These are phyloP conservation scores for Trametes cubensis DNA, from an alignment of 768 basidiomycete genomes.

Conservation along the genomic window DNA sequence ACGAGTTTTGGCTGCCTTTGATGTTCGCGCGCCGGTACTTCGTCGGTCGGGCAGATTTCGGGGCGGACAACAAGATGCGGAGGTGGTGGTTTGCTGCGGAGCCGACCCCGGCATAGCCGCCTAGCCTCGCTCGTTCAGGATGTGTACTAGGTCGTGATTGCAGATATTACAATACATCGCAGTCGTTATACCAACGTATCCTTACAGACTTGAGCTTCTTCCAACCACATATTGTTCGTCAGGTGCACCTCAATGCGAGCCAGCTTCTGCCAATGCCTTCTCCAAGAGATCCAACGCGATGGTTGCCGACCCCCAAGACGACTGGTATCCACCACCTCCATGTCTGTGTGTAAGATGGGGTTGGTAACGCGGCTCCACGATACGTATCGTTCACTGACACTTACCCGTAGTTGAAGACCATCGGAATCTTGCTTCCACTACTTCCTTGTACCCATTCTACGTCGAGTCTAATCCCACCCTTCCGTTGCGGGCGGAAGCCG, in stretches of 20 bases:
- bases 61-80: slow-evolving; percentile 28
- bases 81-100: slow-evolving; percentile 41
- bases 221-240: too few relatives aligned
- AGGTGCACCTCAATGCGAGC: too few relatives aligned
- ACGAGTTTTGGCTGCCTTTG: slow-evolving; percentile 69
- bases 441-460: slow-evolving; percentile 42
- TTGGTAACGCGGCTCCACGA: too few relatives aligned
- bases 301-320: slow-evolving; percentile 66
- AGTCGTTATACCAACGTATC: not conserved
- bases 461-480: slow-evolving; percentile 68
- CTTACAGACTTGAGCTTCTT: too few relatives aligned
- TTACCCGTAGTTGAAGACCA: slow-evolving; percentile 70
- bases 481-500: slow-evolving; percentile 68
- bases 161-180: not conserved
- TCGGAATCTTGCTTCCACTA: slow-evolving; percentile 42
- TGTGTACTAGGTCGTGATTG: not conserved
- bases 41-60: slow-evolving; percentile 53
- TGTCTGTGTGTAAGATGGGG: slow-evolving; percentile 43
- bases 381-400: slow-evolving; percentile 20
- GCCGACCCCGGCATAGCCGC: not conserved
- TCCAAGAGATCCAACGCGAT: slow-evolving; percentile 52
- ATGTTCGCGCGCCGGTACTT: slow-evolving; percentile 49
- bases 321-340: slow-evolving; percentile 63
- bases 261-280: slow-evolving; percentile 34
- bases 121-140: too few relatives aligned